Evolutionary conservation across 768 basidiomycete species (phyloP), one percentile per base, ranked within the genome.

Genomic region (Serendipita indica): DNA sequence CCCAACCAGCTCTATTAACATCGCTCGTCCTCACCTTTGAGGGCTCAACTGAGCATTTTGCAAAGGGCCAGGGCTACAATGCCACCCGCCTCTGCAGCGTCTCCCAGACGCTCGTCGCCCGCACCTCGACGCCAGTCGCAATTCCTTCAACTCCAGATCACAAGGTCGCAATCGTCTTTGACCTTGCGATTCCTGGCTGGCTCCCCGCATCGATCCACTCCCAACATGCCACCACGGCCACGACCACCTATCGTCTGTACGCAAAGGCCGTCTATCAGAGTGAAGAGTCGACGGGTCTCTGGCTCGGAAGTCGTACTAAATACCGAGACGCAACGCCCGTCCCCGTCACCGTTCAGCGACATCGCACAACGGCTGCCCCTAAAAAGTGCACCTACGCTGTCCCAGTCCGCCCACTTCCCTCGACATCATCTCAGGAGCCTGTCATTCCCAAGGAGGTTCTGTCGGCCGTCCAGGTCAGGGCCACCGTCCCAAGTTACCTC

Each of bases 111-210:
- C 75, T 93, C 20, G 74, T 73, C 2, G 70, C 77, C 33, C 61
- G 62, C 72, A 88, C 60, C 77, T 71, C 58, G 82, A 83, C 67
- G 80, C 82, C 62, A 82, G 77, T 14, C 74, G 76, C 45, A 82
- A 86, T 65, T 77, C 82, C 35, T 22, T 73, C 70, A 54, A 71
- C 72, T 59, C 78, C 78, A 57, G 82, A 78, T 76, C 70, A 66
- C 69, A 57, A 61, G 13, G 89, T 89, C 83, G 81, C 84, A 63
- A 73, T 90, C 58, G 73, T 82, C 16, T 94, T 93, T 68, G 83
- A 90, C 68, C 70, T 96, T 2, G 76, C 79, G 14, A 72, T 93
- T n/a, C 90, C 91, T 3, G 92, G 90, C 16, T 94, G 92, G 92
- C 75, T 96, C 2, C 91, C 91, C 1, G 49, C 49, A 16, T 22